Percentiles rank a stretch among this genome's conserved stretches.
phyloP scores from a whole-genome alignment of 2,329 filamentous ascomycete species.

The Aspergillus udagawae region DNA sequence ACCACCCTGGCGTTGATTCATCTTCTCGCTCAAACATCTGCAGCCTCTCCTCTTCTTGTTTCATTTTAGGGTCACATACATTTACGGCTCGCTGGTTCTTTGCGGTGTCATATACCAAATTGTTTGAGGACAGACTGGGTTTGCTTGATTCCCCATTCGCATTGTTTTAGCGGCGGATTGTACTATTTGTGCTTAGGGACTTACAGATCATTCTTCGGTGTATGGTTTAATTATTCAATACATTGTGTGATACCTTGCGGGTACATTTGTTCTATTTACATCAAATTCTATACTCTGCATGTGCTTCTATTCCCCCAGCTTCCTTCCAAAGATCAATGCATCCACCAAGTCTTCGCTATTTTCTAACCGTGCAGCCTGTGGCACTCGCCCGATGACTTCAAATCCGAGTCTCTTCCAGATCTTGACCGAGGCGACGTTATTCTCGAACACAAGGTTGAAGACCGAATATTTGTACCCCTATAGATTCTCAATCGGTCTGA shows the following conservation, averaged over 20 bases:
- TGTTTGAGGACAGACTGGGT: slow-evolving; percentile 13
- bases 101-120: slow-evolving; percentile 14
- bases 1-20: slow-evolving; percentile 34
- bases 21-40: slow-evolving; percentile 15
- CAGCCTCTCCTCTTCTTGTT: slow-evolving; percentile 7
- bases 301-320: slow-evolving; percentile 17
- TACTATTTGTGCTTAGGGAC: slow-evolving; percentile 7
- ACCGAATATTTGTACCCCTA: slow-evolving; percentile 41
- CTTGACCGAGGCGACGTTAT: slow-evolving; percentile 35
- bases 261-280: not conserved
- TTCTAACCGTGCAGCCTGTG: slow-evolving; percentile 30
- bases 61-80: slow-evolving; percentile 11
- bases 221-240: not conserved
- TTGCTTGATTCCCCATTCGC: slow-evolving; percentile 18
- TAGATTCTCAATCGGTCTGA: not conserved
- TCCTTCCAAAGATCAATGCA: slow-evolving; percentile 36
- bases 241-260: not conserved
- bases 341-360: slow-evolving; percentile 37
- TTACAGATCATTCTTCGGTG: not conserved
- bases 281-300: slow-evolving; percentile 3
- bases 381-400: slow-evolving; percentile 35
- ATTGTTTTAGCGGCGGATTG: slow-evolving; percentile 8
- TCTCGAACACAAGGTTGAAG: slow-evolving; percentile 40
- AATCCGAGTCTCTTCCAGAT: slow-evolving; percentile 40
- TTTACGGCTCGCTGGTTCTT: slow-evolving; percentile 10